Base-by-base conservation (phyloP, 169 alveolate species). In the Babesia bovis region DNA sequence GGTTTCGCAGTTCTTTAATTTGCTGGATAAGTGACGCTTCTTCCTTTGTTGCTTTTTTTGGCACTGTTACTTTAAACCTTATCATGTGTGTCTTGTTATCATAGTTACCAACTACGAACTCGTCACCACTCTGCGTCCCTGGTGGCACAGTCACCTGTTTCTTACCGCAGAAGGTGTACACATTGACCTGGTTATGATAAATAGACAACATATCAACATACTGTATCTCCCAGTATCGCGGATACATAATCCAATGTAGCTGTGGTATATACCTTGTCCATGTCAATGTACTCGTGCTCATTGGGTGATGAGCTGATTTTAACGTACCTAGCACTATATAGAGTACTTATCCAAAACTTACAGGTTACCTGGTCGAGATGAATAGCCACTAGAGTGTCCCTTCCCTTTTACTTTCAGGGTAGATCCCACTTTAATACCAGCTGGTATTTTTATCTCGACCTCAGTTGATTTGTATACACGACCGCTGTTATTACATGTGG, bases 51-150 rank as follows among this genome's bases (percentile, higher is more conserved):
- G 76, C 66, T 10, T 42, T 30, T 13, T n/a, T 67, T 4, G 85
- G 85, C 1, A 77, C 61, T 13, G 41, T 32, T 21, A 77, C 66
- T 33, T 49, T 33, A 9, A 77, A 30, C 38, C 70, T 77, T 9
- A 67, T 26, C 32, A 55, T 15, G 28, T 77, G 85, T 41, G 56
- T 30, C 57, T 66, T 77, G 66, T 56, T 56, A 17, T 77, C 72
- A 35, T 77, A 77, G n/a, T 28, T 56, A 3, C 79, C 79, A 4
- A 79, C 57, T 17, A 21, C 28, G 21, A 79, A 36, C 35, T 79
- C 83, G 42, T 79, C 87, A 6, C 83, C 84, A 17, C 59, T 60
- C 45, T 79, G 87, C 2, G 83, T 65, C 9, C 83, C 45, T 5
- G 68, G 41, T 2, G 87, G 83, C 1, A 79, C 41, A 5, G 26